Conservation (phyloP, 192 early-diverging fungal species). For the Gonapodya prolifera region DNA sequence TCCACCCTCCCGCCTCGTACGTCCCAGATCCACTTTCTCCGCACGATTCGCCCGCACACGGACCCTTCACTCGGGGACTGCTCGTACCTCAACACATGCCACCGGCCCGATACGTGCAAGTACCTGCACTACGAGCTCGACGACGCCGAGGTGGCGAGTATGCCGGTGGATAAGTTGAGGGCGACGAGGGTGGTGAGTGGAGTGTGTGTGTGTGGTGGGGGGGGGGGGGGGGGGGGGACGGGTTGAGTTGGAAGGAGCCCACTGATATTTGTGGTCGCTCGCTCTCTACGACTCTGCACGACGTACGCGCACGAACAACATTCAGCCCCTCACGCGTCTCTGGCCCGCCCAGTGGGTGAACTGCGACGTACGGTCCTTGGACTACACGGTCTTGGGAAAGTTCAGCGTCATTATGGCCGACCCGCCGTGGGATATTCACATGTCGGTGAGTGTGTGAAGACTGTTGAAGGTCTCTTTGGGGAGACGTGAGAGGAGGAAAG, state of each 20-base stretch:
- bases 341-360: constrained; percentile 47
- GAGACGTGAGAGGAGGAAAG: too few relatives aligned
- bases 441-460: constrained; percentile 19
- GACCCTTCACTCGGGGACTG: constrained; percentile 42
- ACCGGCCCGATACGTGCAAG: constrained; percentile 45
- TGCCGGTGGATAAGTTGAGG: background rate
- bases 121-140: constrained; percentile 52
- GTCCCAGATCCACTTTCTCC: constrained; percentile 35
- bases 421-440: constrained; percentile 58
- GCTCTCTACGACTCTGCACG: too few relatives aligned
- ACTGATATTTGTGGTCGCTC: too few relatives aligned
- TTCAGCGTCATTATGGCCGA: constrained; percentile 51
- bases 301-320: too few relatives aligned
- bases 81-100: constrained; percentile 54
- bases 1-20: too few relatives aligned
- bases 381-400: constrained; percentile 38
- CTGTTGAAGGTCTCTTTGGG: too few relatives aligned
- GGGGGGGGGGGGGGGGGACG: too few relatives aligned
- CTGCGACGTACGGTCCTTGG: constrained; percentile 43
- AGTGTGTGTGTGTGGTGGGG: too few relatives aligned
- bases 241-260: too few relatives aligned
- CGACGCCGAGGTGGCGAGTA: constrained; percentile 6
- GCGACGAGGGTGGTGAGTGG: too few relatives aligned
- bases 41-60: constrained; percentile 33
- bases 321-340: background rate